Conservation (phyloP, 352 stramenopile genomes). For the Phytophthora macrochlamydospora region DNA sequence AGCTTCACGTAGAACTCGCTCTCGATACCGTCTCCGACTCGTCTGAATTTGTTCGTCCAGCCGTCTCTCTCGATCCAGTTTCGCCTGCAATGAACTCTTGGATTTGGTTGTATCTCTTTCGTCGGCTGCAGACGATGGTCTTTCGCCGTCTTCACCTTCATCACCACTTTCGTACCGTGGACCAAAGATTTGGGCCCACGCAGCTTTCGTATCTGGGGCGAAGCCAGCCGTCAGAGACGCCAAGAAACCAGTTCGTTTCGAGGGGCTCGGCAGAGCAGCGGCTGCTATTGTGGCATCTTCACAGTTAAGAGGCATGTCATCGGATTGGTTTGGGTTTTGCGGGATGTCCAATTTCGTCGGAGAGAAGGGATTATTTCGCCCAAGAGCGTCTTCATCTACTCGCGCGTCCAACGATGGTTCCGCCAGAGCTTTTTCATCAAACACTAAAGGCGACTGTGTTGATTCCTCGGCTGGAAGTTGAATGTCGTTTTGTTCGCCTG, state of each 20-base stretch:
- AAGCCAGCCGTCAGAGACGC: conserved; percentile 42
- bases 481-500: not conserved
- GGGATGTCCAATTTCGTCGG: too few relatives aligned
- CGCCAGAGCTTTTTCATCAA: not conserved
- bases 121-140: not conserved
- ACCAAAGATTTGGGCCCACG: conserved; percentile 63
- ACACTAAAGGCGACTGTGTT: not conserved
- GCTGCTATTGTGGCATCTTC: conserved; percentile 2
- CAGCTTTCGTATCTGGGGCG: conserved; percentile 38
- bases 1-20: conserved; percentile 18
- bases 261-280: not conserved
- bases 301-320: not conserved
- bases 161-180: conserved; percentile 50
- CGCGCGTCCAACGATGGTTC: not conserved
- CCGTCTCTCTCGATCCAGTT: conserved; percentile 44
- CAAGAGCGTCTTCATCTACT: too few relatives aligned
- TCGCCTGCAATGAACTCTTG: conserved; percentile 32
- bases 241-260: conserved; percentile 25
- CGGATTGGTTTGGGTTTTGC: too few relatives aligned
- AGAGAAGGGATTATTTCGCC: too few relatives aligned
- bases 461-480: not conserved
- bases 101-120: conserved; percentile 10
- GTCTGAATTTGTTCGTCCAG: conserved; percentile 54
- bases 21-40: conserved; percentile 34
- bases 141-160: conserved; percentile 9